Percentiles rank a stretch among this genome's conserved stretches.
Evolutionary conservation across 2,329 filamentous ascomycete genomes (phyloP).

Genomic region (Fusarium udum): DNA sequence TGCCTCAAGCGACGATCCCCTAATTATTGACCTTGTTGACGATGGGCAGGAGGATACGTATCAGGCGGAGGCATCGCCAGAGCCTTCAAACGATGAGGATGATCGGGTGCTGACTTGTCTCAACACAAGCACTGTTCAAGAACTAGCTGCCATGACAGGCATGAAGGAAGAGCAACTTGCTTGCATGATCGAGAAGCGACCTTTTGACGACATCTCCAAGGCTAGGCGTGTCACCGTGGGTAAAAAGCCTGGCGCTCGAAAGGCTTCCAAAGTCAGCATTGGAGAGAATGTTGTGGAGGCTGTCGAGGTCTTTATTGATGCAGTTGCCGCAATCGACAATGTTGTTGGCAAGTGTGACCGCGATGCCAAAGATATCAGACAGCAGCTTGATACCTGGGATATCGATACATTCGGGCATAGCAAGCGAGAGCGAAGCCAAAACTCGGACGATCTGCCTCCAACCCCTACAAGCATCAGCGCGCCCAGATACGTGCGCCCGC

Average conservation of each 20-base stretch:
- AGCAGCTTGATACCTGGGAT: slow-evolving; percentile 59
- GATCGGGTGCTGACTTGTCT: slow-evolving; percentile 77
- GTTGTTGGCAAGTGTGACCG: slow-evolving; percentile 80
- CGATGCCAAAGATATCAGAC: slow-evolving; percentile 68
- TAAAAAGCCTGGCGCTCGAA: slow-evolving; percentile 58
- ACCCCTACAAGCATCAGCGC: slow-evolving; percentile 54
- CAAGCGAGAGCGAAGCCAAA: slow-evolving; percentile 46
- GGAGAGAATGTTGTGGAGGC: slow-evolving; percentile 63
- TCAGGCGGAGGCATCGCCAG: slow-evolving; percentile 48
- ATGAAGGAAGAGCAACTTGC: slow-evolving; percentile 75
- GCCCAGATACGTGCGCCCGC: slow-evolving; percentile 52
- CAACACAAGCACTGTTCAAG: slow-evolving; percentile 78
- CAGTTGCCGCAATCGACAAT: slow-evolving; percentile 84
- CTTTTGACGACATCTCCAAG: slow-evolving; percentile 73
- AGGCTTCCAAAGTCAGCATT: slow-evolving; percentile 57
- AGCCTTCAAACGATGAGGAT: slow-evolving; percentile 45
- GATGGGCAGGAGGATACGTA: slow-evolving; percentile 56
- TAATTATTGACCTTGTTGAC: slow-evolving; percentile 50
- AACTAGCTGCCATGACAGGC: slow-evolving; percentile 83
- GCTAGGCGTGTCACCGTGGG: slow-evolving; percentile 71
- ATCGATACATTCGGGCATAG: slow-evolving; percentile 58
- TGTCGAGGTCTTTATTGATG: slow-evolving; percentile 76
- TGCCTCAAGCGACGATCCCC: slow-evolving; percentile 48
- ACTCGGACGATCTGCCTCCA: slow-evolving; percentile 51
- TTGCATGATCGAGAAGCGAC: slow-evolving; percentile 75